Evolutionary conservation across 441 rosid genomes (phyloP).

Genomic region (Brassica hybrid): DNA sequence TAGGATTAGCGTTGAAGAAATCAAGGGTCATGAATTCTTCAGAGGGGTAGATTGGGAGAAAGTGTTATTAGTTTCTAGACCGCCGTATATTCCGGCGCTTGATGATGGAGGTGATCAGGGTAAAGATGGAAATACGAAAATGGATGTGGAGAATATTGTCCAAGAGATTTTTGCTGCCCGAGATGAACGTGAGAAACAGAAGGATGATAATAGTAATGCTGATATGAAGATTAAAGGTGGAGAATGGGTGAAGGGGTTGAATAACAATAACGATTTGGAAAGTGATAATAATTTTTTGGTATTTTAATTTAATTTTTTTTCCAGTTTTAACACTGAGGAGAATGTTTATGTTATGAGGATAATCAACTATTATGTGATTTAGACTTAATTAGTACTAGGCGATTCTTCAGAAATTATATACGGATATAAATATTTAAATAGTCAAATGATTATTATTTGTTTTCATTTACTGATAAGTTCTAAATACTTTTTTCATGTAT

Average conservation of each 20-base stretch:
- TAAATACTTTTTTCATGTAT: too few relatives aligned
- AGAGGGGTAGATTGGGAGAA: constrained; percentile 59
- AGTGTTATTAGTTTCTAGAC: constrained; percentile 50
- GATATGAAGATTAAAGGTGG: constrained; percentile 1
- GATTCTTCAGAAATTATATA: too few relatives aligned
- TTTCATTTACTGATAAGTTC: too few relatives aligned
- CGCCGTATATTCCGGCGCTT: constrained; percentile 64
- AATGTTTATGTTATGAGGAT: not conserved
- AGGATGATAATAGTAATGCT: not conserved
- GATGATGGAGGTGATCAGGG: constrained; percentile 17
- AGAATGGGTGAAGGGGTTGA: constrained; percentile 41
- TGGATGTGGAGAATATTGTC: constrained; percentile 72
- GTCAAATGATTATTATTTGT: not conserved
- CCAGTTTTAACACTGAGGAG: not conserved
- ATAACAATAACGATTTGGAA: constrained; percentile 24
- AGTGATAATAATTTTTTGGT: constrained; percentile 32
- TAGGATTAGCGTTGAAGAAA: constrained; percentile 58
- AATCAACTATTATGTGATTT: not conserved
- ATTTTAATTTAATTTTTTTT: constrained; percentile 19
- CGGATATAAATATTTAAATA: too few relatives aligned
- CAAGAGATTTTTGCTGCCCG: constrained; percentile 50
- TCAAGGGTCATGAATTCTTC: constrained; percentile 72
- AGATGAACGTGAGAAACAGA: constrained; percentile 21
- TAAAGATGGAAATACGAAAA: constrained; percentile 31
- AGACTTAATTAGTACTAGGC: not conserved